Base-by-base conservation (phyloP, 345 rosid species). In the Pugionium cornutum region DNA sequence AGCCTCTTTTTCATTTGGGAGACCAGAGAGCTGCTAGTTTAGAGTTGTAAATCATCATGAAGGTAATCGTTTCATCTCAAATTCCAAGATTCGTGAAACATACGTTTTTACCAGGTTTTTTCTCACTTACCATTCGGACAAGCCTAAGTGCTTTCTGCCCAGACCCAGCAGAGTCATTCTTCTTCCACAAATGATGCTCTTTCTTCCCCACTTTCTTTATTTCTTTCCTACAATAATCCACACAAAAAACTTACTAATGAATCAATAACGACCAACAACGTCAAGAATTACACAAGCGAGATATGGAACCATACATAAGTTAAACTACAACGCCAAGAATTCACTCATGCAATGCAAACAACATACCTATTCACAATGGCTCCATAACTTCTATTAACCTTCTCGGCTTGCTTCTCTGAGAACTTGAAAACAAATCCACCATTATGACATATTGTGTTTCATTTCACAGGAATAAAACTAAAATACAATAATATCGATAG, bases 141-240 rank as follows among this genome's bases (percentile, higher is more conserved):
- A 92, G 89, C 77, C 73, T 79, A 35, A 76, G 73, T 29, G 97
- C 97, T 76, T 92, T 89, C 47, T 77, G 78, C 7, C 98, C 94
- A 39, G 96, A 84, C 4, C 89, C 86, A 72, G 91, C 76, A 29
- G 97, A 79, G 47, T 92, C 94, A 65, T 80, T 84, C 75, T 78
- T 89, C 84, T 82, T 81, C 96, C 94, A 89, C 76, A 86, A 74
- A 66, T 83, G 96, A 3, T 82, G 88, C 68, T 82, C 86, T 67
- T 35, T 72, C 73, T 78, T 83, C 58, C 83, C 79, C 7, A 44
- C 76, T 44, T 85, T 85, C 75, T 68, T 79, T 53, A 71, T 49
- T 25, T 52, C 62, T 58, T 73, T 82, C 59, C 91, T 85, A 77
- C 65, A 74, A 67, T 31, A 18, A 46, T 31, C 61, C 50, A 63